These are phyloP conservation scores for Leptomonas pyrrhocoris DNA, from an alignment of 208 protist genomes.

Conservation along the genomic window DNA sequence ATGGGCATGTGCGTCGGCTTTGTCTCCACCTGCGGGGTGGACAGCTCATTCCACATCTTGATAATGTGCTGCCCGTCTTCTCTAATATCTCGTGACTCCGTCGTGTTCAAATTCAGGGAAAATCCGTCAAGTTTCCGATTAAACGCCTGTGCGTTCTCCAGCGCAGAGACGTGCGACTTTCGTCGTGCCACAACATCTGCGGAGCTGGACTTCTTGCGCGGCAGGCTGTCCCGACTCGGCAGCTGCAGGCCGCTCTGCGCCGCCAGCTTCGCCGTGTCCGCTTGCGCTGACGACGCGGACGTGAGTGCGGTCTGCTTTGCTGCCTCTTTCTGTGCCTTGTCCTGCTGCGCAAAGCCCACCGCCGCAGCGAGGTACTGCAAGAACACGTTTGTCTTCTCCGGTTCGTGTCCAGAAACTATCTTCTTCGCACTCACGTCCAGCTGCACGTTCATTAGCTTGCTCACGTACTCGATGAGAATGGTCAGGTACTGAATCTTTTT, in stretches of 20 bases:
- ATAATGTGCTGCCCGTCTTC: constrained; percentile 68
- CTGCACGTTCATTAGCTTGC: constrained; percentile 60
- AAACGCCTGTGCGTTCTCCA: constrained; percentile 40
- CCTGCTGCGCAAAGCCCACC: constrained; percentile 79
- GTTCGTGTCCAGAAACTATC: constrained; percentile 86
- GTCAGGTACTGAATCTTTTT: constrained; percentile 89
- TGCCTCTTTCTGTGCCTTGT: constrained; percentile 50
- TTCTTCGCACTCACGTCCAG: constrained; percentile 88
- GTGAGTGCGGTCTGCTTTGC: background rate
- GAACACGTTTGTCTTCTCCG: constrained; percentile 90
- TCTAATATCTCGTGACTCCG: constrained; percentile 33
- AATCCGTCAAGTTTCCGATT: constrained; percentile 62
- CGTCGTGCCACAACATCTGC: background rate
- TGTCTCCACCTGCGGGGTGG: constrained; percentile 43
- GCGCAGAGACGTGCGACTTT: background rate
- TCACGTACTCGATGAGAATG: constrained; percentile 73
- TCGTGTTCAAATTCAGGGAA: constrained; percentile 56
- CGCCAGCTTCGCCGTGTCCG: background rate
- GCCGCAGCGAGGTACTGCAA: constrained; percentile 82
- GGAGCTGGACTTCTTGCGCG: constrained; percentile 32
- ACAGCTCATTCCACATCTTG: constrained; percentile 78
- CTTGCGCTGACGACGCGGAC: constrained; percentile 7
- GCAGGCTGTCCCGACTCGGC: constrained; percentile 27
- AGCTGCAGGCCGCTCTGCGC: constrained; percentile 6
- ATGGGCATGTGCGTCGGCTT: constrained; percentile 55